Conservation (phyloP, 108 stramenopile genomes). For the Schizochytrium sp. region DNA sequence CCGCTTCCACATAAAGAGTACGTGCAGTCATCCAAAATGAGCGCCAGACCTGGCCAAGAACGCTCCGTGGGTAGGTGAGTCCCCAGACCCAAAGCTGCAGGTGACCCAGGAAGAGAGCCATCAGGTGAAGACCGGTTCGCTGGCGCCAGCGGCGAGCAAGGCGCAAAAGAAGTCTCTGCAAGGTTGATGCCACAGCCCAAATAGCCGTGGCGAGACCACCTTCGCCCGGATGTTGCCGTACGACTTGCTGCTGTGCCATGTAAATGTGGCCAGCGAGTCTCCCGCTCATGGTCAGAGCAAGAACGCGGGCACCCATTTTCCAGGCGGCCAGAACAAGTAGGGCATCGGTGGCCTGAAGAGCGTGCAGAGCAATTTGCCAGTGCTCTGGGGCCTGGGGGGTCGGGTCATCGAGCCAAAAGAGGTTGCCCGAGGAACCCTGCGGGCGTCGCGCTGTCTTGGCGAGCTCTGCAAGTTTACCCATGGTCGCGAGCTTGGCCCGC, state of each 20-base stretch:
- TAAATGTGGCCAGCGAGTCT: background rate
- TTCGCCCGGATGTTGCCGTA: background rate
- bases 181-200: background rate
- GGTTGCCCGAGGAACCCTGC: background rate
- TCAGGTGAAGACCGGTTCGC: background rate
- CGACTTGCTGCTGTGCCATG: background rate
- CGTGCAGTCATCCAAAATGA: background rate
- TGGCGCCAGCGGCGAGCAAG: background rate
- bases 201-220: background rate
- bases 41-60: background rate
- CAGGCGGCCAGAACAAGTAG: background rate
- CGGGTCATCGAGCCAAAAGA: background rate
- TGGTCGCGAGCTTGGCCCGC: too few species aligned
- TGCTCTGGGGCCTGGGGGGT: background rate
- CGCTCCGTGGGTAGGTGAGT: background rate
- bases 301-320: background rate
- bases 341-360: background rate
- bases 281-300: background rate
- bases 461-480: too few species aligned
- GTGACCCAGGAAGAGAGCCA: background rate
- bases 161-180: background rate
- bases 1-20: background rate
- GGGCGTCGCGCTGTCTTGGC: too few species aligned
- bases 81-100: background rate
- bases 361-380: background rate